Evolutionary conservation across 179 eudicot species (phyloP), one percentile per base, ranked within the genome.

Genomic region (Amaranthus tricolor): DNA sequence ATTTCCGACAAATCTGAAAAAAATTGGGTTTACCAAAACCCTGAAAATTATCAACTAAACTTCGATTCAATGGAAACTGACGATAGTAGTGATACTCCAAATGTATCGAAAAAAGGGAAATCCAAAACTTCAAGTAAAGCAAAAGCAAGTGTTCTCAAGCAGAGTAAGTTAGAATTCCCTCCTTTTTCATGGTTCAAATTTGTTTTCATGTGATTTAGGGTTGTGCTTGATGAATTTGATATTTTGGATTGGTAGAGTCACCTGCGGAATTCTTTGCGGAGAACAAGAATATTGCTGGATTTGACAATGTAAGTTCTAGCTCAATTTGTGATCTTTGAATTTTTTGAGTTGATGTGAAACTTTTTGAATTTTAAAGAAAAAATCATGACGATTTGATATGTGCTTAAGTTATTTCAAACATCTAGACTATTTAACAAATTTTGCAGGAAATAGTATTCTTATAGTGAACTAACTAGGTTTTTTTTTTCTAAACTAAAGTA

Each of bases 191-290:
- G 43, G 9, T 77, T 43, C 7, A 57, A 15, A 52, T 52, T 59
- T n/a, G 5, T 55, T 66, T 57, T 15, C 15, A 21, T 69, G 52
- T 52, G 20, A 56, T 31, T 72, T 19, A 68, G 51, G 60, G 56
- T 21, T 53, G 61, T 56, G 77, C 54, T 82, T 79, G 55, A 10
- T 17, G 40, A 40, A 9, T 31, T 63, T 16, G 5, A 4, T 58
- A 67, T 60, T 64, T 74, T 75, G 66, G 74, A 4, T 77, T 82
- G 48, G 80, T 84, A 91, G 96, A 91, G 57, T 91, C 97, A 48
- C 96, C 96, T 15, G 96, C 96, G 6, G 99, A 95, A 78, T 95
- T 95, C 76, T 95, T 95, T 49, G 98, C 99, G 1, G 99, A 95
- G 83, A 95, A 95, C 81, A 95, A 95, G 76, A 93, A 89, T 75